Base-by-base conservation (phyloP, 371 early-diverging fungal genomes). In the Lichtheimia corymbifera region DNA sequence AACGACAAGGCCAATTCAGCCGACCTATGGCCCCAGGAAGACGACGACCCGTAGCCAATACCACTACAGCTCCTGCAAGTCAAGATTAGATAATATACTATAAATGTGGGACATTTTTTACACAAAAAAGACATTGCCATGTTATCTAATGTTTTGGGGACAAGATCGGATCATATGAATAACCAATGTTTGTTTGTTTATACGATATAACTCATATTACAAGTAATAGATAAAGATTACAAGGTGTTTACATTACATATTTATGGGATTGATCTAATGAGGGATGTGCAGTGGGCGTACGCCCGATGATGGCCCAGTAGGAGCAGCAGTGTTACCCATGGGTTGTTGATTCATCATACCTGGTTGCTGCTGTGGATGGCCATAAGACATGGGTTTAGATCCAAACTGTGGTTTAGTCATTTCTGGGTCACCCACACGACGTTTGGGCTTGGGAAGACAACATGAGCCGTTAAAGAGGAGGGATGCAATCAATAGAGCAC, bases 1-100 rank as follows among this genome's bases (percentile, higher is more conserved):
- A 67, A 20, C 59, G 41, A 18, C 67, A 64, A 47, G 74, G 72
- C 9, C 76, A 74, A 14, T 82, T 82, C 55, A 82, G 72, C 45
- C 68, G 82, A 61, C 82, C 82, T 51, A 66, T 61, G 43, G 79
- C 82, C 5, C 82, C 82, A 20, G 77, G 77, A 27, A 74, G 80
- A 76, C 72, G 80, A 74, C 68, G 77, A 55, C 80, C 80, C 4
- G 53, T 5, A 0, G 50, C 47, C 5, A 58, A 47, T 12, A 24
- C 50, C 14, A 50, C 50, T 17, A n/a, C 53, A 11, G 25, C 60
- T 50, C 9, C 60, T 4, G 49, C 50, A 18, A 22, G 50, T 27
- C 47, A 47, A 22, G 47, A 47, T 18, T 47, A 47, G 35, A 35
- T 11, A 9, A 35, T 35, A 28, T 28, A 35, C 9, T 11, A 35